Evolutionary conservation across 257 asterid species (phyloP), one percentile per base, ranked within the genome.

Genomic region (Mitragyna speciosa): DNA sequence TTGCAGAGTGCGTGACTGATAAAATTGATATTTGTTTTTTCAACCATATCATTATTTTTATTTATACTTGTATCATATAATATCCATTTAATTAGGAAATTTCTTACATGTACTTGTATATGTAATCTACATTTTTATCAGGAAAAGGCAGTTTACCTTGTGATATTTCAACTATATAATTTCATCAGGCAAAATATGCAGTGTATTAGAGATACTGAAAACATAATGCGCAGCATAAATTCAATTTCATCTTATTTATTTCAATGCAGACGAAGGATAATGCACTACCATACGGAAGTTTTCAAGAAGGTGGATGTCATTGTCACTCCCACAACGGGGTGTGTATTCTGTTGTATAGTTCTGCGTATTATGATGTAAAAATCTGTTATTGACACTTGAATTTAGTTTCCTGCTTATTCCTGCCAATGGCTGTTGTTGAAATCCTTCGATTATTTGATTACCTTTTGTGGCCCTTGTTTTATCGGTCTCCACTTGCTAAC

Each of bases 251-350:
- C 76, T 52, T 78, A 58, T 39, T 17, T 31, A 33, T 51, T 51
- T 43, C 75, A 59, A 70, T 70, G 92, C 78, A 95, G 99, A 94
- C 89, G 98, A 80, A 89, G 99, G 89, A 82, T 92, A 82, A 93
- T 95, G 99, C 68, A 92, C 88, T 93, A 89, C 88, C 91, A 88
- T 82, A 90, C 78, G 89, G 97, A 93, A 88, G 85, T 87, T 48
- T 92, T 93, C 78, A 91, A 90, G 81, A 87, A 86, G 83, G 99
- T 91, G 86, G 99, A 96, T 84, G 86, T 94, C 76, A 93, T 96
- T 83, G 93, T 96, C 81, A 92, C 98, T 80, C 98, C 99, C 65
- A 96, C 99, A 49, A 90, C 99, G 1, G 98, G 98, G 99, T 96
- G 92, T 11, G 92, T 64, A 81, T 39, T 73, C 54, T 49, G n/a